Base-by-base conservation (phyloP, 169 alveolate genomes). In the Cryptosporidium viatorum region DNA sequence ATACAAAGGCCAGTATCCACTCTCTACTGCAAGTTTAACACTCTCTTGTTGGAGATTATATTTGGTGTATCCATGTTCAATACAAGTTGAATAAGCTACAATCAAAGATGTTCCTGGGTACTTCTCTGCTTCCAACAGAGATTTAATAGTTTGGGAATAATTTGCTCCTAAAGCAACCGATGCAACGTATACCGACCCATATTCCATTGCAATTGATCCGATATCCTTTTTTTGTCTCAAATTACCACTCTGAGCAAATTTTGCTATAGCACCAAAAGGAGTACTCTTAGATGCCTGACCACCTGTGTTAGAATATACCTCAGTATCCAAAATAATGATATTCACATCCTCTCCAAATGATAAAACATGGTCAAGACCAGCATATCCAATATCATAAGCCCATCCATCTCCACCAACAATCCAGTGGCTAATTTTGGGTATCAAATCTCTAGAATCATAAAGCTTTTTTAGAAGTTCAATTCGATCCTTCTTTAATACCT, bases 341-440 rank as follows among this genome's bases (percentile, higher is more conserved):
- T 92, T 91, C 39, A 91, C 87, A 67, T 91, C 84, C 33, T 87
- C 93, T 31, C 92, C 91, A 65, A 35, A 85, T 26, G 93, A 86
- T 35, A 91, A 43, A 12, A 93, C 93, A 51, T 91, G 93, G 84
- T 91, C 94, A 75, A 93, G 67, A 2, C 95, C 93, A 16, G 93
- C 93, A 62, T 71, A 91, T 69, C 94, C 95, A 45, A 93, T 93
- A 85, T 93, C 95, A 59, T 93, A 93, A 18, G 94, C 94, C 94
- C 95, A 93, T 52, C 95, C 95, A 58, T 93, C 95, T 10, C 95
- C 95, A 0, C 94, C 95, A 39, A 87, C 74, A 31, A 91, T 86
- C 93, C 93, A 91, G 31, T 85, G 92, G 31, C 91, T 73, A 29
- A 86, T 60, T 84, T 91, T 87, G 1, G 91, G 91, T 58, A 87